These are phyloP conservation scores for Oryza rufipogon DNA, from an alignment of 176 grass and related monocot genomes.

Conservation along the genomic window DNA sequence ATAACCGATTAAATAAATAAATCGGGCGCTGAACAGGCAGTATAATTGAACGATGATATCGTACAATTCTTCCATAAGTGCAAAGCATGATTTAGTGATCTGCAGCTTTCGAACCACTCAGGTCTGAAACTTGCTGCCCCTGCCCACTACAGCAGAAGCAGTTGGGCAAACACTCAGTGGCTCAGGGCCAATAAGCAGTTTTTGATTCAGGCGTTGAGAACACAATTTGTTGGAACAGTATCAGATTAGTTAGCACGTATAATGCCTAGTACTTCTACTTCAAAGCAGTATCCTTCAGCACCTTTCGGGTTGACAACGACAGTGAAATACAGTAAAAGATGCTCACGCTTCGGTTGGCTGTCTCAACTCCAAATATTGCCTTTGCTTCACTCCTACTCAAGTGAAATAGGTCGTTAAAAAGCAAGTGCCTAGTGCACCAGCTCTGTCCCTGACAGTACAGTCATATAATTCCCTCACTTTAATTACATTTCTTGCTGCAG, in stretches of 20 bases:
- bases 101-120: neutral
- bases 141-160: neutral
- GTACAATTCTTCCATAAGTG: neutral
- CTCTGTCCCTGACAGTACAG: conserved; percentile 1
- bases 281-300: neutral
- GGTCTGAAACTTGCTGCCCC: conserved; percentile 17
- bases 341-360: conserved; percentile 32
- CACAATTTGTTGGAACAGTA: conserved; percentile 35
- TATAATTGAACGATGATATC: neutral
- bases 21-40: neutral
- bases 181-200: neutral
- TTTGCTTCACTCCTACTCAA: conserved; percentile 70
- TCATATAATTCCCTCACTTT: conserved; percentile 14
- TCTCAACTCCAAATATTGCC: conserved; percentile 23
- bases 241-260: neutral
- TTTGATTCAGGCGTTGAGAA: neutral
- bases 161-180: neutral
- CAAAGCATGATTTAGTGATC: neutral
- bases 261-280: neutral
- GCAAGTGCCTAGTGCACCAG: neutral
- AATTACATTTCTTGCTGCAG: conserved; percentile 24
- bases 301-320: conserved; percentile 8
- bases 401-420: conserved; percentile 19
- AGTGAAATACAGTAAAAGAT: conserved; percentile 10
- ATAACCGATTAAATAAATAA: neutral